Evolutionary conservation across 208 protist species (phyloP).

Genomic region (Sergeia podlipaevii): DNA sequence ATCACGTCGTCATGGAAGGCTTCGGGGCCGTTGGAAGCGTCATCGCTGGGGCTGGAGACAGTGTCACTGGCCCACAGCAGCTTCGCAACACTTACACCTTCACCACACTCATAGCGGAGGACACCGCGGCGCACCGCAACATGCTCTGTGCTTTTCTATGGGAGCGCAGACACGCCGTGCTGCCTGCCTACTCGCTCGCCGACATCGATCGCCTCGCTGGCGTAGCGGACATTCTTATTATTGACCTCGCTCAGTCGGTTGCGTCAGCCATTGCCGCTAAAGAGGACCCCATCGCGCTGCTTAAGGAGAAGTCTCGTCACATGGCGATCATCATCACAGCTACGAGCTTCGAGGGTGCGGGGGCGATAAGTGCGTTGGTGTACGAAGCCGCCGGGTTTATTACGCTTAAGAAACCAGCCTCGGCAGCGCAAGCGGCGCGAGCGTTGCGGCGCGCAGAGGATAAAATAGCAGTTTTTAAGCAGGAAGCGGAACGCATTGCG

Average conservation of each 20-base stretch:
- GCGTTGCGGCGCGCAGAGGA: slow-evolving; percentile 76
- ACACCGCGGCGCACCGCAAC: slow-evolving; percentile 77
- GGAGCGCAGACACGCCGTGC: slow-evolving; percentile 84
- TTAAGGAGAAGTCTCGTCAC: slow-evolving; percentile 72
- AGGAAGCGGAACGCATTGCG: slow-evolving; percentile 68
- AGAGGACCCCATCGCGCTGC: slow-evolving; percentile 56
- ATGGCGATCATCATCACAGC: slow-evolving; percentile 83
- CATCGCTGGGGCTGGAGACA: no score
- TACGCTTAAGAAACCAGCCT: slow-evolving; percentile 82
- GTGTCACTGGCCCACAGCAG: no score
- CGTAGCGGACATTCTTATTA: slow-evolving; percentile 84
- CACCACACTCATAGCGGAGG: slow-evolving; percentile 83
- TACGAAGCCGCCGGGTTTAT: slow-evolving; percentile 81
- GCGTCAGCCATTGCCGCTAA: slow-evolving; percentile 25
- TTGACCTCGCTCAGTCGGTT: slow-evolving; percentile 79
- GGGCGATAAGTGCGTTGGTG: slow-evolving; percentile 42
- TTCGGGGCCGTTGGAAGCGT: no score
- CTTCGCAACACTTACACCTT: slow-evolving; percentile 61
- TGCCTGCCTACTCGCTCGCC: slow-evolving; percentile 60
- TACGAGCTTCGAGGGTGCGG: slow-evolving; percentile 54
- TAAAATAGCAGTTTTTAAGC: slow-evolving; percentile 63
- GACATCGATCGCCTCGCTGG: slow-evolving; percentile 69
- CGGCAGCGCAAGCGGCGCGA: slow-evolving; percentile 65
- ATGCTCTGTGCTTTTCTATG: slow-evolving; percentile 87
- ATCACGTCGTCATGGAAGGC: no score